These are phyloP conservation scores for Trichoderma koningiopsis DNA, from an alignment of 2,329 filamentous ascomycete species.

Conservation along the genomic window DNA sequence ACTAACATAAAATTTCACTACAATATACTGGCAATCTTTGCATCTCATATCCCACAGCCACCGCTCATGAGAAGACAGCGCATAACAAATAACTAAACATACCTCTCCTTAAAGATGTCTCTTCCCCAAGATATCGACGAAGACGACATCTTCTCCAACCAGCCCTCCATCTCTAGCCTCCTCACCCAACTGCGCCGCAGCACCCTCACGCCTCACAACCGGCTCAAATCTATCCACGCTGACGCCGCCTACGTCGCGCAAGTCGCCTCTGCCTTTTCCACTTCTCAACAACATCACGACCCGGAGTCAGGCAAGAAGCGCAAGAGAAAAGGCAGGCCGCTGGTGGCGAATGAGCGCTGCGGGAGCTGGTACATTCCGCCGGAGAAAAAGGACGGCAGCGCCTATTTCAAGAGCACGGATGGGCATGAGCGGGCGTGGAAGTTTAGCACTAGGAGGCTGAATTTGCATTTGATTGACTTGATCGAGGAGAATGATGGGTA, in stretches of 20 bases:
- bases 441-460: conserved; percentile 82
- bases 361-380: conserved; percentile 91
- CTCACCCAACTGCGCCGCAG: conserved; percentile 74
- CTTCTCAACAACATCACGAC: background rate
- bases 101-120: background rate
- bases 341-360: conserved; percentile 92
- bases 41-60: background rate
- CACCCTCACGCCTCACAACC: conserved; percentile 77
- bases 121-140: conserved; percentile 23
- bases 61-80: background rate
- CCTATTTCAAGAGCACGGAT: conserved; percentile 98
- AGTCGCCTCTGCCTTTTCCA: conserved; percentile 55
- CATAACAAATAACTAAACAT: background rate
- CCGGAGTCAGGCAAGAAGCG: background rate
- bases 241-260: conserved; percentile 75
- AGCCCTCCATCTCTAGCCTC: conserved; percentile 68
- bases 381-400: conserved; percentile 65
- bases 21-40: background rate
- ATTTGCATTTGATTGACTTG: conserved; percentile 75
- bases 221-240: conserved; percentile 73
- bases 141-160: conserved; percentile 54
- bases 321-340: conserved; percentile 53
- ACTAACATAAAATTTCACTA: background rate
- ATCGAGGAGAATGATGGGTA: conserved; percentile 69
- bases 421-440: conserved; percentile 90